Conservation (phyloP, 768 basidiomycete genomes). For the Leccinum aurantiacum region DNA sequence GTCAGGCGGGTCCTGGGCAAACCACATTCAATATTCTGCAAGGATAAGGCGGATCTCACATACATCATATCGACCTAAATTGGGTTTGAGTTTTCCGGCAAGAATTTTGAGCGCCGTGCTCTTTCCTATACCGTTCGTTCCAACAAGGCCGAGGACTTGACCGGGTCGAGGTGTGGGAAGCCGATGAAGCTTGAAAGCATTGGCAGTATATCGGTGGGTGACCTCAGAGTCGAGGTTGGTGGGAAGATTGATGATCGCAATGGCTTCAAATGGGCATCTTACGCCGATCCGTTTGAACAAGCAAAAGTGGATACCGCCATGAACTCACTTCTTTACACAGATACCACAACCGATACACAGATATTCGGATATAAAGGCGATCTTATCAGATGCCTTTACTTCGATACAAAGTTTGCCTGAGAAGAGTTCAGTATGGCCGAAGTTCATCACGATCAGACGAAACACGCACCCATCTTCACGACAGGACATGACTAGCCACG, state of each 20-base stretch:
- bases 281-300: slow-evolving; percentile 2
- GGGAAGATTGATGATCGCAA: slow-evolving; percentile 97
- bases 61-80: slow-evolving; percentile 94
- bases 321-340: slow-evolving; percentile 93
- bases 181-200: slow-evolving; percentile 98
- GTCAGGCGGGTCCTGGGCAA: slow-evolving; percentile 85
- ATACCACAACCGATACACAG: slow-evolving; percentile 99
- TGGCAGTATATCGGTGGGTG: slow-evolving; percentile 97
- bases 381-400: slow-evolving; percentile 94
- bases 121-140: slow-evolving; percentile 99
- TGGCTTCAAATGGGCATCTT: slow-evolving; percentile 99
- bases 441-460: slow-evolving; percentile 3
- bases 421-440: background rate
- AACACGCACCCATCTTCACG: slow-evolving; percentile 85
- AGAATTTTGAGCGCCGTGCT: slow-evolving; percentile 96
- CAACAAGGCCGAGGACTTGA: slow-evolving; percentile 97
- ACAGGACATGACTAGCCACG: slow-evolving; percentile 83
- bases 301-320: background rate
- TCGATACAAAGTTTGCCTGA: slow-evolving; percentile 97
- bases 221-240: slow-evolving; percentile 96
- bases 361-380: slow-evolving; percentile 98
- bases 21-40: background rate
- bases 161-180: slow-evolving; percentile 96
- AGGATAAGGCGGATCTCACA: slow-evolving; percentile 27
- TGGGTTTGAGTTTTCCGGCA: slow-evolving; percentile 96